Percentiles rank a stretch among this genome's conserved stretches.
Conservation (phyloP, 2,329 filamentous ascomycete genomes). For the Dactylonectria estremocensis region DNA sequence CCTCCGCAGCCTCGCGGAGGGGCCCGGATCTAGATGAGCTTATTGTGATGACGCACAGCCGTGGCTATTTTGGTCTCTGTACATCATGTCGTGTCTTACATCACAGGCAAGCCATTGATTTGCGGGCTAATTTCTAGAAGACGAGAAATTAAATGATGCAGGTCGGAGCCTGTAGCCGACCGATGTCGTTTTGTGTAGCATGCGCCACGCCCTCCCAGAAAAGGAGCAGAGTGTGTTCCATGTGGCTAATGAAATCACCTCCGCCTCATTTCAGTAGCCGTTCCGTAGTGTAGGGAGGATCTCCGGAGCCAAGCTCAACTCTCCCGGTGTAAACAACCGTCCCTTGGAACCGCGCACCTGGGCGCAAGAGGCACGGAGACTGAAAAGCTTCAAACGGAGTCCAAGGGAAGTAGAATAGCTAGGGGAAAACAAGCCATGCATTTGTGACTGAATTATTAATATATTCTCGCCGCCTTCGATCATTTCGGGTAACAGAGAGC, state of each 20-base stretch:
- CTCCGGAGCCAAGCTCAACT: constrained; percentile 3
- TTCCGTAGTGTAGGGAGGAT: constrained; percentile 20
- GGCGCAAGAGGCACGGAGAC: constrained; percentile 11
- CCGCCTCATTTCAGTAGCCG: constrained; percentile 16
- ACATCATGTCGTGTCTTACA: neutral
- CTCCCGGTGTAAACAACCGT: constrained; percentile 17
- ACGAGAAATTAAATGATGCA: neutral
- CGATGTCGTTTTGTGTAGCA: neutral
- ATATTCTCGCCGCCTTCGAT: constrained; percentile 1
- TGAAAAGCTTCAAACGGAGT: constrained; percentile 17
- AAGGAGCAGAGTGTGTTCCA: neutral
- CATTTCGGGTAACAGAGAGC: neutral
- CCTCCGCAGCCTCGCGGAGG: constrained; percentile 25
- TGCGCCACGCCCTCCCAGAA: neutral
- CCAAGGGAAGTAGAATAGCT: neutral
- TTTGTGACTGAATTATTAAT: neutral
- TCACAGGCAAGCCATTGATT: neutral
- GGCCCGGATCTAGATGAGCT: neutral
- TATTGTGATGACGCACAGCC: constrained; percentile 14
- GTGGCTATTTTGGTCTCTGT: constrained; percentile 16
- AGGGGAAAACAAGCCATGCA: neutral
- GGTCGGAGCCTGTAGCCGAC: neutral
- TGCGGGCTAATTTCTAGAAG: neutral
- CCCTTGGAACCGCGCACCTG: constrained; percentile 14
- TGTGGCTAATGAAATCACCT: constrained; percentile 6